Percentiles rank a stretch among this genome's conserved stretches.
Conservation (phyloP, 1,139 yeast species). For the Saccharomyces hybrid region DNA sequence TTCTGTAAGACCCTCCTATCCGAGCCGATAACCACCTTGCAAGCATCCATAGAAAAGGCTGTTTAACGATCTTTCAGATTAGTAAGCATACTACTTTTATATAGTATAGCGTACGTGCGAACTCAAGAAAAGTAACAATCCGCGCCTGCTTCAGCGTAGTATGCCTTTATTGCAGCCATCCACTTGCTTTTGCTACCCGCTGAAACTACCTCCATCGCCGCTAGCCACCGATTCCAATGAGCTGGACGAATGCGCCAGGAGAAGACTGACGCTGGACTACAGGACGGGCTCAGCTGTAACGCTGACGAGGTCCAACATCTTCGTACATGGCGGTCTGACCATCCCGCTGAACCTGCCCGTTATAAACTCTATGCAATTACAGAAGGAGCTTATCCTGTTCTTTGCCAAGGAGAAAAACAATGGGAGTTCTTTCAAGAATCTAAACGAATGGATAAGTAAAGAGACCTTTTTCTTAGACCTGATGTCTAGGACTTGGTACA, state of each 20-base stretch:
- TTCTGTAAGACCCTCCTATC: background rate
- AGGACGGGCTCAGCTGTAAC: slow-evolving; percentile 63
- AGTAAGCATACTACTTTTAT: too few species aligned
- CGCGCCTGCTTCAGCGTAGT: background rate
- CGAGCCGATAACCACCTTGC: background rate
- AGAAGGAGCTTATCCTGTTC: slow-evolving; percentile 25
- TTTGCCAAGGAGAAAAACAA: slow-evolving; percentile 22
- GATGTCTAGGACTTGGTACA: slow-evolving; percentile 51
- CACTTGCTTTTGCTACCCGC: slow-evolving; percentile 29
- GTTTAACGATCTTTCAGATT: background rate
- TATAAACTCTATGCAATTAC: slow-evolving; percentile 33
- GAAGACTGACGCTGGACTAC: slow-evolving; percentile 38
- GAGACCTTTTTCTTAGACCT: slow-evolving; percentile 53
- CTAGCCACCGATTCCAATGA: slow-evolving; percentile 6
- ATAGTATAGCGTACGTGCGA: background rate
- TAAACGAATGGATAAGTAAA: slow-evolving; percentile 44
- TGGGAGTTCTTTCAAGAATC: slow-evolving; percentile 20
- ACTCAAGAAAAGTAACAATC: background rate
- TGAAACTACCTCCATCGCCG: slow-evolving; percentile 27
- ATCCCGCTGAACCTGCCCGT: slow-evolving; percentile 46
- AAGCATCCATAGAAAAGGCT: background rate
- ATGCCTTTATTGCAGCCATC: slow-evolving; percentile 36
- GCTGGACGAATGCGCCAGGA: slow-evolving; percentile 19
- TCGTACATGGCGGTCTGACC: slow-evolving; percentile 60
- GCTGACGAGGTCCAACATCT: slow-evolving; percentile 52